phyloP scores from a whole-genome alignment of 805 yeast species.

The Clavispora fructus region DNA sequence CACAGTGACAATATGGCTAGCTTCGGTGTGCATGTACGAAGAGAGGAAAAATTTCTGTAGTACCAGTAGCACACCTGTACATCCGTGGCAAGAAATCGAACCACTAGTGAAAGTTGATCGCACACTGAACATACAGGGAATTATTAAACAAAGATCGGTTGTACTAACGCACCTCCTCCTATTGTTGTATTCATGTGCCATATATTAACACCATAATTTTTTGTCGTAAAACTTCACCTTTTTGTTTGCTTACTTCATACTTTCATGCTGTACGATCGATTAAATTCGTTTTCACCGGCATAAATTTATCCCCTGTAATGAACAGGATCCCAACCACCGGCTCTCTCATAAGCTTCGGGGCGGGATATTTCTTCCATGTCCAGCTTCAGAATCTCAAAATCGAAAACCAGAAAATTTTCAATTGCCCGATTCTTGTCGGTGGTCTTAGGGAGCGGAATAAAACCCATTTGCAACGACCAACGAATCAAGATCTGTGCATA shows the following conservation, averaged over 20 bases:
- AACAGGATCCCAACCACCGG: background rate
- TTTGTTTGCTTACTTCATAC: too few relatives aligned
- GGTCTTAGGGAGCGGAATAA: background rate
- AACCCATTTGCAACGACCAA: constrained; percentile 1
- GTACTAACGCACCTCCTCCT: too few relatives aligned
- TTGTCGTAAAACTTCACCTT: too few relatives aligned
- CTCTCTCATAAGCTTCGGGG: background rate
- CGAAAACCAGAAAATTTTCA: background rate
- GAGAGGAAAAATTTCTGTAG: background rate
- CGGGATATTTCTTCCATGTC: background rate
- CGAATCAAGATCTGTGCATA: background rate
- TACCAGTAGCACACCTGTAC: background rate
- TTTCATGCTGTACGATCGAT: too few relatives aligned
- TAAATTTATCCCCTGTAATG: background rate
- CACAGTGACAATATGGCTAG: background rate
- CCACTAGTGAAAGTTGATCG: background rate
- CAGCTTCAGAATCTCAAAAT: background rate
- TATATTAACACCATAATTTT: too few relatives aligned
- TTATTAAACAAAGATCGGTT: too few relatives aligned
- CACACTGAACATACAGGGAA: background rate
- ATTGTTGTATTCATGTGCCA: too few relatives aligned
- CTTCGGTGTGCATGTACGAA: background rate
- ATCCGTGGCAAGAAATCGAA: background rate
- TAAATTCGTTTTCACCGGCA: too few relatives aligned
- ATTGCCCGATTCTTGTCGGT: background rate